Conservation (phyloP, 169 alveolate species). For the Ichthyophthirius multifiliis region DNA sequence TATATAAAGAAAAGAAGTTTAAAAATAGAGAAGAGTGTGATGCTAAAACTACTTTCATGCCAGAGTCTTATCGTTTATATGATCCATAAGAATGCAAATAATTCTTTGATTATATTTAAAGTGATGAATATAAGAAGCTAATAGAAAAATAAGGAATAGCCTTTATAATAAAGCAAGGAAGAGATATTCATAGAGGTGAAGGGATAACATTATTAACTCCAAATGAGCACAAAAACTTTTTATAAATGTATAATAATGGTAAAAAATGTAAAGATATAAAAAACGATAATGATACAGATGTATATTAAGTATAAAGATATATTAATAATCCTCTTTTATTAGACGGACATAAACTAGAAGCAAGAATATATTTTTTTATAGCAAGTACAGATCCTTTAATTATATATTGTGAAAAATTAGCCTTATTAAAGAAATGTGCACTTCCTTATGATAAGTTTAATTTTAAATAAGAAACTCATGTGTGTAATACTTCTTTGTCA, state of each 20-base stretch:
- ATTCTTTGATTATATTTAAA: background rate
- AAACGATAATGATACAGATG: background rate
- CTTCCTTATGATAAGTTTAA: background rate
- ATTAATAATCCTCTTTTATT: constrained; percentile 30
- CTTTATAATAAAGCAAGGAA: background rate
- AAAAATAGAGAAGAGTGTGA: background rate
- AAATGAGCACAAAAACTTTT: background rate
- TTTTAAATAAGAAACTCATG: constrained; percentile 9
- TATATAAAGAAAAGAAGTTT: background rate
- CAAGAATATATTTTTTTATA: constrained; percentile 34
- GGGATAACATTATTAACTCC: background rate
- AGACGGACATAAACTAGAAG: constrained; percentile 27
- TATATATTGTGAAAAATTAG: constrained; percentile 27
- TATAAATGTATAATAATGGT: background rate
- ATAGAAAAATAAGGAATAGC: background rate
- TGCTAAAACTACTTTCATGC: background rate
- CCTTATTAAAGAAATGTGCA: constrained; percentile 36
- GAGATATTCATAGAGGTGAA: constrained; percentile 20
- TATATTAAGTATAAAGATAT: constrained; percentile 4
- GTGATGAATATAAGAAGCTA: background rate
- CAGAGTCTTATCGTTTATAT: constrained; percentile 12
- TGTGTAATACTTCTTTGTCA: constrained; percentile 36
- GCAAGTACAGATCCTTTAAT: constrained; percentile 33
- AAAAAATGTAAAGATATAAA: too few relatives aligned
- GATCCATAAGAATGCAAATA: background rate